A percentile compares a stretch with the other conserved stretches of the same genome.
Evolutionary conservation across 257 asterid species (phyloP).

Genomic region (Ophiorrhiza pumila): DNA sequence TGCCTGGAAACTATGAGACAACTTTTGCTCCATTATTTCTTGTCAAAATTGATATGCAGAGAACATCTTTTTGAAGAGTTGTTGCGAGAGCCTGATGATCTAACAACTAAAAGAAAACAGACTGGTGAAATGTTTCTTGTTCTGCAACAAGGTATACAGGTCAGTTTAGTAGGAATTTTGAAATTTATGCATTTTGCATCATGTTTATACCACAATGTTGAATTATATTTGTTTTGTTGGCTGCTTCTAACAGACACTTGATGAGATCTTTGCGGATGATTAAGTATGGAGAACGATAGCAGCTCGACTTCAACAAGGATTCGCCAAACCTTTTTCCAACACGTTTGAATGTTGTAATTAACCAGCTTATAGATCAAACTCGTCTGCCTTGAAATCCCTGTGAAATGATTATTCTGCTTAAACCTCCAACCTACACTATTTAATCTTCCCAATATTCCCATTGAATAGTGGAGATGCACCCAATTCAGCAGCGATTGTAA

Average conservation of each 20-base stretch:
- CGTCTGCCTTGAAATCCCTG: too few relatives aligned
- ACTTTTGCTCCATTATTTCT: too few relatives aligned
- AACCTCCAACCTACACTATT: too few relatives aligned
- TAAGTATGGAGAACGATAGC: background rate
- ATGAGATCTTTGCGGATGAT: constrained; percentile 9
- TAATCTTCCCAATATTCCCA: too few relatives aligned
- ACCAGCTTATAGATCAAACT: background rate
- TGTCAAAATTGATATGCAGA: background rate
- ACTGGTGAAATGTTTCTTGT: constrained; percentile 15
- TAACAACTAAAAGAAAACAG: constrained; percentile 13
- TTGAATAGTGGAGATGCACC: too few relatives aligned
- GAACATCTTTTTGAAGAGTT: constrained; percentile 24
- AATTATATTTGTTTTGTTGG: background rate
- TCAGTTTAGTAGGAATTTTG: background rate
- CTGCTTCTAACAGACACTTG: constrained; percentile 16
- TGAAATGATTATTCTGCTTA: too few relatives aligned
- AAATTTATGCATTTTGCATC: background rate
- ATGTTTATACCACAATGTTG: background rate
- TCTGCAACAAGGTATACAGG: constrained; percentile 26
- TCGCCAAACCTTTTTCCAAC: background rate
- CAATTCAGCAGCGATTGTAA: too few relatives aligned
- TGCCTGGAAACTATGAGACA: too few relatives aligned
- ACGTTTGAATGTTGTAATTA: background rate
- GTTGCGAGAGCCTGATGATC: constrained; percentile 24
- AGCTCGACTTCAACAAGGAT: background rate